phyloP scores from a whole-genome alignment of 352 stramenopile genomes.

The Pythium dissotocum region DNA sequence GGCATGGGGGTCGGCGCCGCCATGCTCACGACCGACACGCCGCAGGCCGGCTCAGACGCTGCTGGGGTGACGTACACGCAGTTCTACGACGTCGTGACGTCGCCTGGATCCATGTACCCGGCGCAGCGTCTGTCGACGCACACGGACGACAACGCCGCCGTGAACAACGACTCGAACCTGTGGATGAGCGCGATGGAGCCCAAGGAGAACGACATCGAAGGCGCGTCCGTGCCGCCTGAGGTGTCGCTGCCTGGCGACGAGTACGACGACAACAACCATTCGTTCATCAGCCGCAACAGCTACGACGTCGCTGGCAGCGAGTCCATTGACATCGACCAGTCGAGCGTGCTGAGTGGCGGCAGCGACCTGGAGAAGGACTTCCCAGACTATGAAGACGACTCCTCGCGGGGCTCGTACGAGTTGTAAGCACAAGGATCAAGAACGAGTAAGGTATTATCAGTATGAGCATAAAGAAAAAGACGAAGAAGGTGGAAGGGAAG shows the following conservation, averaged over 20 bases:
- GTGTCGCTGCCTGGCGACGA: slow-evolving; percentile 37
- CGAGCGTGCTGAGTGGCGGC: slow-evolving; percentile 65
- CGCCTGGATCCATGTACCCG: slow-evolving; percentile 37
- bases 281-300: slow-evolving; percentile 59
- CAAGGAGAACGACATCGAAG: slow-evolving; percentile 75
- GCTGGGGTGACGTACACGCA: slow-evolving; percentile 69
- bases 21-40: slow-evolving; percentile 41
- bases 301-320: slow-evolving; percentile 41
- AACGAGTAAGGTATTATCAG: slow-evolving; percentile 2
- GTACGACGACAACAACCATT: slow-evolving; percentile 40
- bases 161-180: slow-evolving; percentile 56
- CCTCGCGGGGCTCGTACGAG: slow-evolving; percentile 77
- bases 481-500: neutral
- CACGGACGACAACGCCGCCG: slow-evolving; percentile 25
- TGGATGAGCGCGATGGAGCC: slow-evolving; percentile 84
- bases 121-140: slow-evolving; percentile 33
- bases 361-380: slow-evolving; percentile 79
- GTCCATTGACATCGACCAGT: slow-evolving; percentile 57
- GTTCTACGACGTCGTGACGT: slow-evolving; percentile 80
- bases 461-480: slow-evolving; percentile 1
- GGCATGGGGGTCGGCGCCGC: slow-evolving; percentile 30
- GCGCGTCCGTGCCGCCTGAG: slow-evolving; percentile 42
- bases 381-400: slow-evolving; percentile 71
- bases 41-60: slow-evolving; percentile 35
- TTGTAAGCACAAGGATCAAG: slow-evolving; percentile 37